phyloP scores from a whole-genome alignment of 2,329 filamentous ascomycete species.

The Phialophora macrospora region DNA sequence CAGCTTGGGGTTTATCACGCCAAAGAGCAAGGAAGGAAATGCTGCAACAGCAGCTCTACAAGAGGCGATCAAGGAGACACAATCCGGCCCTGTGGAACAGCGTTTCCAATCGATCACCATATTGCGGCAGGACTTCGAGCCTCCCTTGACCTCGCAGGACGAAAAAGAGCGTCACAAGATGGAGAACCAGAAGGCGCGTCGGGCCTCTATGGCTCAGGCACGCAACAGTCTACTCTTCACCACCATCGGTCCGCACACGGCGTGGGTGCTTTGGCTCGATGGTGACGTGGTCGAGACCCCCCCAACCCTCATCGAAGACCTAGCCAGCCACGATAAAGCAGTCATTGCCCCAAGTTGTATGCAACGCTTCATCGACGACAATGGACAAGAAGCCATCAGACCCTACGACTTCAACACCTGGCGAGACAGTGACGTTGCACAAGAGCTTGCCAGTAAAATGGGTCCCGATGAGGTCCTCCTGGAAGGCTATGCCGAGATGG shows the following conservation, averaged over 20 bases:
- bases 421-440: slow-evolving; percentile 84
- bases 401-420: slow-evolving; percentile 98
- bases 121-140: slow-evolving; percentile 91
- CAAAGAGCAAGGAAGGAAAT: slow-evolving; percentile 91
- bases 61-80: slow-evolving; percentile 81
- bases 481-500: slow-evolving; percentile 90
- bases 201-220: slow-evolving; percentile 89
- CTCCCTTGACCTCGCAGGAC: slow-evolving; percentile 76
- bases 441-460: slow-evolving; percentile 77
- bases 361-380: slow-evolving; percentile 79
- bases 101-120: slow-evolving; percentile 94
- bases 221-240: slow-evolving; percentile 95
- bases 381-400: slow-evolving; percentile 72
- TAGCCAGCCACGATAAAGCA: slow-evolving; percentile 84
- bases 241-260: slow-evolving; percentile 84
- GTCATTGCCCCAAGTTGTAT: slow-evolving; percentile 95
- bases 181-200: slow-evolving; percentile 81
- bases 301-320: slow-evolving; percentile 82
- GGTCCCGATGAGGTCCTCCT: slow-evolving; percentile 88
- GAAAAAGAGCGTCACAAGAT: slow-evolving; percentile 92
- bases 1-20: slow-evolving; percentile 92
- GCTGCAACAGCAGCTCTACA: slow-evolving; percentile 81
- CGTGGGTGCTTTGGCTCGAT: slow-evolving; percentile 97
- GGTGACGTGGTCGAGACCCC: slow-evolving; percentile 90
- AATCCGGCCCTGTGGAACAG: slow-evolving; percentile 77